Evolutionary conservation across 208 protist species (phyloP).

Genomic region (Leishmania tropica): DNA sequence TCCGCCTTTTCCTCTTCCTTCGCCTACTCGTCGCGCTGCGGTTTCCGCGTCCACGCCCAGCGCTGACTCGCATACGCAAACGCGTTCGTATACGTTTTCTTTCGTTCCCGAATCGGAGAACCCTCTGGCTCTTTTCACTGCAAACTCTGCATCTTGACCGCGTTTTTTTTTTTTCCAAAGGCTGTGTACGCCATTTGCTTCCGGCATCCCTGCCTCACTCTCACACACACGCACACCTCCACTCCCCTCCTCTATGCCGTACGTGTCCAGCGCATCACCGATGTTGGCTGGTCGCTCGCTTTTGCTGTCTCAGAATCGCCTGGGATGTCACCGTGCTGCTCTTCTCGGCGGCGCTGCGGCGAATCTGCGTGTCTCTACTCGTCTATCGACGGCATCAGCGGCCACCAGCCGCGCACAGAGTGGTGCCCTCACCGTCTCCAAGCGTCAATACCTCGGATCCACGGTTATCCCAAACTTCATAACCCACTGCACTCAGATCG

Average conservation of each 20-base stretch:
- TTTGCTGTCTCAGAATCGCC: conserved; percentile 22
- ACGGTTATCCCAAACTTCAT: conserved; percentile 57
- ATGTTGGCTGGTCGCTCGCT: conserved; percentile 41
- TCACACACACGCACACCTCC: not conserved
- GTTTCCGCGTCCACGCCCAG: not conserved
- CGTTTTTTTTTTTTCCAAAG: not conserved
- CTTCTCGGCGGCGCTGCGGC: conserved; percentile 16
- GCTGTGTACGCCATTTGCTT: not conserved
- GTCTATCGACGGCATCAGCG: not conserved
- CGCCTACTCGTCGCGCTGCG: not conserved
- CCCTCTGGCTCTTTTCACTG: conserved; percentile 10
- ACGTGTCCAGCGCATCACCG: not conserved
- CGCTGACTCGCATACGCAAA: not conserved
- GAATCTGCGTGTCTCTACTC: conserved; percentile 14
- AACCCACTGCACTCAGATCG: conserved; percentile 60
- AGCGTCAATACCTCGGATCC: conserved; percentile 42
- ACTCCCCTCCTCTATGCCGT: not conserved
- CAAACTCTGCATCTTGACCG: not conserved
- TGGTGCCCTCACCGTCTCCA: conserved; percentile 26
- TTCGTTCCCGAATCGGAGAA: not conserved
- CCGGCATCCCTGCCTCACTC: not conserved
- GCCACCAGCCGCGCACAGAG: not conserved
- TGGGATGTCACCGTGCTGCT: conserved; percentile 22
- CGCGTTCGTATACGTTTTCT: no score
- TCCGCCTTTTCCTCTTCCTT: no score